Conservation (phyloP, 257 asterid genomes). For the Nicotiana otophora region DNA sequence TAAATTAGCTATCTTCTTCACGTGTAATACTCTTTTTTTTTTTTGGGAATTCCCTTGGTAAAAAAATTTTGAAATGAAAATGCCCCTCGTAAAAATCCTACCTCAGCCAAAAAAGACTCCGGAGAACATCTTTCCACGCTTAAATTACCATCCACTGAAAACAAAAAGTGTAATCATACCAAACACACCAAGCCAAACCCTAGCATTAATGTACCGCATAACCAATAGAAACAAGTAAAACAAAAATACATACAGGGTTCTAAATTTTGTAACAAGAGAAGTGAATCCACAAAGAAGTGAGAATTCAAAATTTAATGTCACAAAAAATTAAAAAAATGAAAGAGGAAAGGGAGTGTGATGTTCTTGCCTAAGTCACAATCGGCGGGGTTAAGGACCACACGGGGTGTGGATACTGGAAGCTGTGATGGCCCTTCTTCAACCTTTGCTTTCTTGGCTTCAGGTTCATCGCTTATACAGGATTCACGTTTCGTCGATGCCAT, state of each 20-base stretch:
- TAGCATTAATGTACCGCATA: neutral
- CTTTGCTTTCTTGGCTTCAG: conserved; percentile 25
- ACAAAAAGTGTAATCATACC: neutral
- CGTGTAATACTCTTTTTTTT: too few species aligned
- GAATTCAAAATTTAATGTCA: neutral
- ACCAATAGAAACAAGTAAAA: neutral
- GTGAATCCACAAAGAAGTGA: neutral
- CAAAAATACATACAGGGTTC: neutral
- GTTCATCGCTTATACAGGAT: conserved; percentile 13
- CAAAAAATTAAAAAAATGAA: neutral
- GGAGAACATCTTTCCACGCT: neutral
- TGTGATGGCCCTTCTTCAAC: conserved; percentile 8
- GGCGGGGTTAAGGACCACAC: conserved; percentile 49
- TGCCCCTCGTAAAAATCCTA: neutral
- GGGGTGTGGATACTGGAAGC: neutral
- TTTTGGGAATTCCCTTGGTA: too few species aligned
- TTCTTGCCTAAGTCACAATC: conserved; percentile 53
- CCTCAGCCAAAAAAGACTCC: neutral
- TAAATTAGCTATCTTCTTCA: too few species aligned
- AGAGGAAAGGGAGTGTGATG: neutral
- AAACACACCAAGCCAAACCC: neutral
- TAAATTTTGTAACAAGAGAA: neutral
- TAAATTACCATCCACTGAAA: neutral
- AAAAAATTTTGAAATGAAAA: too few species aligned
- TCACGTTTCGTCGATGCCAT: conserved; percentile 41